Evolutionary conservation across 306 rosid species (phyloP).

Genomic region (Hippophae rhamnoides): DNA sequence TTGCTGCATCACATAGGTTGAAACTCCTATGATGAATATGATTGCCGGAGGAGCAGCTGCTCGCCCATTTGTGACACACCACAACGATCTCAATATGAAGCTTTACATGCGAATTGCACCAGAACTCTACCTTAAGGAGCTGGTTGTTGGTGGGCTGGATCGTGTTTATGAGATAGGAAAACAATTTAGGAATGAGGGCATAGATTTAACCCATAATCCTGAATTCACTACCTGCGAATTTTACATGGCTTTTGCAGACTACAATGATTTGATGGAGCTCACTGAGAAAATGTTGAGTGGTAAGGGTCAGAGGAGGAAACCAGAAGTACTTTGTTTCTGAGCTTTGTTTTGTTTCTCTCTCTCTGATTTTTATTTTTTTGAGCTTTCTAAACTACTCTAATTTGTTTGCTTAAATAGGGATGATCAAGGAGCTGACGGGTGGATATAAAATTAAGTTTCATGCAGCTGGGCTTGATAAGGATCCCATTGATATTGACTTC

Average conservation of each 20-base stretch:
- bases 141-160: slow-evolving; percentile 88
- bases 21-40: slow-evolving; percentile 99
- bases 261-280: slow-evolving; percentile 72
- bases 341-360: not conserved
- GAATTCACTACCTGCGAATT: slow-evolving; percentile 96
- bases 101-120: slow-evolving; percentile 90
- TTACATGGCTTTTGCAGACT: slow-evolving; percentile 86
- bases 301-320: slow-evolving; percentile 20
- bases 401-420: slow-evolving; percentile 36
- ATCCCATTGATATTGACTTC: slow-evolving; percentile 64
- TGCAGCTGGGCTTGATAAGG: slow-evolving; percentile 62
- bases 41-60: slow-evolving; percentile 98
- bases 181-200: slow-evolving; percentile 95
- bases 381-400: slow-evolving; percentile 9
- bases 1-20: slow-evolving; percentile 48
- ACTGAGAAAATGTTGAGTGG: slow-evolving; percentile 90
- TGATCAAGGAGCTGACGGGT: slow-evolving; percentile 83
- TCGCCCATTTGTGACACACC: slow-evolving; percentile 83
- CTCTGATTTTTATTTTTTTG: slow-evolving; percentile 1
- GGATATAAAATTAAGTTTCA: slow-evolving; percentile 74
- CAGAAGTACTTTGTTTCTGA: not conserved
- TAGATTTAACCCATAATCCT: slow-evolving; percentile 92
- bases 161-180: slow-evolving; percentile 99
- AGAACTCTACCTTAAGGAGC: slow-evolving; percentile 83
- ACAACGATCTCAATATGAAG: slow-evolving; percentile 84